Conservation (phyloP, 1,284 basidiomycete species). For the Tetrapyrgos nigripes region DNA sequence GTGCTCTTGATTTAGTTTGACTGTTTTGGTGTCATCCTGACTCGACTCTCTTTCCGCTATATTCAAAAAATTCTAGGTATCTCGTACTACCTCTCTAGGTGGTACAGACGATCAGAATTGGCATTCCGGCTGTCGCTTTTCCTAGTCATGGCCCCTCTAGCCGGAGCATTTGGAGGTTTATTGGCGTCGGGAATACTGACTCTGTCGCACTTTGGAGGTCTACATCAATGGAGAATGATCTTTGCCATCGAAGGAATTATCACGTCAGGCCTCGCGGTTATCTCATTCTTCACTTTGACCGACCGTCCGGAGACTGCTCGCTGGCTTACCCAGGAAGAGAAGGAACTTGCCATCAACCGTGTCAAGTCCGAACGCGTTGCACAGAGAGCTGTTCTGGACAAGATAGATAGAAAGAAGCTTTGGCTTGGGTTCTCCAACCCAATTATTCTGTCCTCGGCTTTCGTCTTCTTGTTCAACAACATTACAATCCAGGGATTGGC, state of each 20-base stretch:
- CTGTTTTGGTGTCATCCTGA: no score
- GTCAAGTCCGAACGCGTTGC: not conserved
- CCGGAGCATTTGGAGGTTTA: not conserved
- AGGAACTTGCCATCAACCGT: not conserved
- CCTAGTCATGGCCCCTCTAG: slow-evolving; percentile 1
- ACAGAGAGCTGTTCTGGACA: not conserved
- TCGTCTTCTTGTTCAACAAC: not conserved
- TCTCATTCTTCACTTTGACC: not conserved
- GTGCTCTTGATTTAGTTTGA: no score
- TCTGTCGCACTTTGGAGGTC: not conserved
- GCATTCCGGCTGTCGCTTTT: not conserved
- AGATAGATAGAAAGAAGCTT: not conserved
- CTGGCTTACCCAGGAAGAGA: slow-evolving; percentile 2
- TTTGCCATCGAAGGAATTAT: slow-evolving; percentile 5
- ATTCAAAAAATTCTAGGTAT: no score
- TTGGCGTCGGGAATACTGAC: not conserved
- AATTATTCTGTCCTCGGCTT: not conserved
- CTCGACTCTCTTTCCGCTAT: no score
- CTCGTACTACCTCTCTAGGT: no score
- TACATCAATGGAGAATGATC: not conserved
- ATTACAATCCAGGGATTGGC: not conserved
- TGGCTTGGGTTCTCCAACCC: not conserved
- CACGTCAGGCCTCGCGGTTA: not conserved
- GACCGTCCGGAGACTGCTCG: not conserved
- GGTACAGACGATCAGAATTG: no score